Evolutionary conservation across 139 green algal genomes (phyloP).

Genomic region (Pseudopediastrum boryanum): DNA sequence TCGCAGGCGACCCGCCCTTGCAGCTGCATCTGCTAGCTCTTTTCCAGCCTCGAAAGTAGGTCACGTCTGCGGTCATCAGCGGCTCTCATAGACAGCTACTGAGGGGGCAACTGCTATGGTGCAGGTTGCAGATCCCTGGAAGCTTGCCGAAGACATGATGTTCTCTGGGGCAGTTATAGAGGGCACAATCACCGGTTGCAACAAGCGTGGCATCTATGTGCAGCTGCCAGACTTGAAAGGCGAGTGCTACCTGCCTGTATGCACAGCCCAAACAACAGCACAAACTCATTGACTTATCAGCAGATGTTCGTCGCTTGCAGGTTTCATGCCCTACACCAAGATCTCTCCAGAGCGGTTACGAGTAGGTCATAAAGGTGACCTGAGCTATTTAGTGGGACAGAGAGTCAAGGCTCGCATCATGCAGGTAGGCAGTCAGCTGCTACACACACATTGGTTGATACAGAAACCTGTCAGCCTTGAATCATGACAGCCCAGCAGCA

Average conservation of each 20-base stretch:
- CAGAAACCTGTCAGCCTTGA: neutral
- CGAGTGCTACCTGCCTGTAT: neutral
- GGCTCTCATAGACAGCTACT: too few relatives aligned
- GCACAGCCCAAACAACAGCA: neutral
- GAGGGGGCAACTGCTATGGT: too few relatives aligned
- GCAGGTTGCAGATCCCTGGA: constrained; percentile 29
- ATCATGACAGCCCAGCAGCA: too few relatives aligned
- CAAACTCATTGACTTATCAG: too few relatives aligned
- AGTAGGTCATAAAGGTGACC: constrained; percentile 33
- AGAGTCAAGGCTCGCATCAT: constrained; percentile 34
- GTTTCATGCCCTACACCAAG: constrained; percentile 42
- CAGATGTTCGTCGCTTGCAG: constrained; percentile 7
- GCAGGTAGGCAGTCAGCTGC: too few relatives aligned
- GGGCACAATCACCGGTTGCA: constrained; percentile 29
- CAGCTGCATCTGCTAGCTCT: too few relatives aligned
- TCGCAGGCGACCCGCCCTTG: too few relatives aligned
- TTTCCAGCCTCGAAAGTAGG: too few relatives aligned
- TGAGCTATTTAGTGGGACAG: constrained; percentile 38
- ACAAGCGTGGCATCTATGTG: constrained; percentile 23
- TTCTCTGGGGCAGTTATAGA: constrained; percentile 20
- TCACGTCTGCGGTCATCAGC: too few relatives aligned
- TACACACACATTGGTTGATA: neutral
- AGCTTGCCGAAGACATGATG: constrained; percentile 34
- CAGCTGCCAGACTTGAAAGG: constrained; percentile 21
- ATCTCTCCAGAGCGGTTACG: constrained; percentile 21